Evolutionary conservation across 2,329 filamentous ascomycete species (phyloP).

Genomic region (Claviceps sp.): DNA sequence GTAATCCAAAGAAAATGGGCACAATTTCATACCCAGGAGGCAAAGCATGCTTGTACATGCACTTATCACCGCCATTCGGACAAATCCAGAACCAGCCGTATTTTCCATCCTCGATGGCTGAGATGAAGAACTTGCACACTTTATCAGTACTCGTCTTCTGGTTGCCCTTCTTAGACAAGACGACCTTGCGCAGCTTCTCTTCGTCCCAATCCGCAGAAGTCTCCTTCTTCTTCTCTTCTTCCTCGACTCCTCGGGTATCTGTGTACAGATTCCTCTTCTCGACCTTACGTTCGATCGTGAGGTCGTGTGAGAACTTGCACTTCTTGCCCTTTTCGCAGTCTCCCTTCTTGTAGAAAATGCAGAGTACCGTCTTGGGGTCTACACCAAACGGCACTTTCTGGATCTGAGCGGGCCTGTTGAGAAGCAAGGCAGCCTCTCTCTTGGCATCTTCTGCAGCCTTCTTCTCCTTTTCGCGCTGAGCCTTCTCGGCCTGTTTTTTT

Average conservation of each 20-base stretch:
- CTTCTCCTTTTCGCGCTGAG: conserved; percentile 70
- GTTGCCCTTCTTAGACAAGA: conserved; percentile 93
- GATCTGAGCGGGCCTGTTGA: conserved; percentile 85
- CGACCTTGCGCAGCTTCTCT: conserved; percentile 81
- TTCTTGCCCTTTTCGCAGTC: conserved; percentile 94
- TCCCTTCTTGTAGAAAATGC: conserved; percentile 94
- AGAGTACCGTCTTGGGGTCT: conserved; percentile 93
- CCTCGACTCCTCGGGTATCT: conserved; percentile 57
- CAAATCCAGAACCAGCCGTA: conserved; percentile 99
- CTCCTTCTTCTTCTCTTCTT: conserved; percentile 75
- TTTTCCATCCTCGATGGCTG: conserved; percentile 94
- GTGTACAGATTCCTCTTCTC: conserved; percentile 88
- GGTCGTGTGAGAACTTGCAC: conserved; percentile 95
- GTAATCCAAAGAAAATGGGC: neutral
- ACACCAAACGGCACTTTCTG: conserved; percentile 97
- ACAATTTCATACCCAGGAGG: conserved; percentile 66
- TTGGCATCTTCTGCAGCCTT: conserved; percentile 75
- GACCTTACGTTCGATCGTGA: conserved; percentile 77
- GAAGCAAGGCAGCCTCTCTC: conserved; percentile 65
- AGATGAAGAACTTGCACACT: conserved; percentile 97
- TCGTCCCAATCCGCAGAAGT: conserved; percentile 97
- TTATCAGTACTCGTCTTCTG: conserved; percentile 92
- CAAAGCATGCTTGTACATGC: conserved; percentile 95
- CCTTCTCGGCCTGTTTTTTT: conserved; percentile 56
- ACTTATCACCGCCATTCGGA: conserved; percentile 91